Conservation (phyloP, 2,329 filamentous ascomycete genomes). For the Coniochaeta sp. region DNA sequence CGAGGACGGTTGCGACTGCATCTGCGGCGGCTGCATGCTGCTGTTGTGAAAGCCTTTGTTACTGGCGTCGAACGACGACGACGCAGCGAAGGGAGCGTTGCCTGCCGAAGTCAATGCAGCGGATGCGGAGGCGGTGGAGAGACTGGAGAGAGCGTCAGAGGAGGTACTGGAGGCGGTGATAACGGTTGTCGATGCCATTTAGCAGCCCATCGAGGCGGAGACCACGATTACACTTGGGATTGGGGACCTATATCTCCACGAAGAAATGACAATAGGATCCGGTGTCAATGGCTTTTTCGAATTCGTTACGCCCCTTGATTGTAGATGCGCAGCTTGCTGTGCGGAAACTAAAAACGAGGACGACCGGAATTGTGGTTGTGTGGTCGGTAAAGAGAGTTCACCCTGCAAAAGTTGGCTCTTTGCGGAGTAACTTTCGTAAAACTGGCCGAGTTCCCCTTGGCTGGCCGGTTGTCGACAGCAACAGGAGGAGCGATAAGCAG, state of each 20-base stretch:
- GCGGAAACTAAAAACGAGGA: not conserved
- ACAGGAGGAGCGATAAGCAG: not conserved
- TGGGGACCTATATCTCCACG: not conserved
- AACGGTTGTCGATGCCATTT: conserved; percentile 30
- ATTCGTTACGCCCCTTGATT: not conserved
- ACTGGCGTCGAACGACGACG: not conserved
- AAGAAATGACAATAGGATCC: not conserved
- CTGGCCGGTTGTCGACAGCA: not conserved
- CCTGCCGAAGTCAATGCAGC: not conserved
- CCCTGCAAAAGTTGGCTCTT: not conserved
- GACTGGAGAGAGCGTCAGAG: not conserved
- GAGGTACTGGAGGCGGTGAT: conserved; percentile 17
- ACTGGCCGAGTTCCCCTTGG: not conserved
- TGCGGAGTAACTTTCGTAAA: not conserved
- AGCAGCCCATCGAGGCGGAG: conserved; percentile 13
- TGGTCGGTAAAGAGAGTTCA: not conserved
- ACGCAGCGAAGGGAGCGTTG: not conserved
- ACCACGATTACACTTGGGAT: not conserved
- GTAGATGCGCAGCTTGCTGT: not conserved
- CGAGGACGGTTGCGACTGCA: conserved; percentile 39
- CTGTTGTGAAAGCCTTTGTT: not conserved
- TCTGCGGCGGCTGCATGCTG: conserved; percentile 16
- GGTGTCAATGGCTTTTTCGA: not conserved
- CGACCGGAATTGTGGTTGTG: not conserved
- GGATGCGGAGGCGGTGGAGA: conserved; percentile 3